phyloP scores from a whole-genome alignment of 352 stramenopile species.

The Phytophthora litchii region DNA sequence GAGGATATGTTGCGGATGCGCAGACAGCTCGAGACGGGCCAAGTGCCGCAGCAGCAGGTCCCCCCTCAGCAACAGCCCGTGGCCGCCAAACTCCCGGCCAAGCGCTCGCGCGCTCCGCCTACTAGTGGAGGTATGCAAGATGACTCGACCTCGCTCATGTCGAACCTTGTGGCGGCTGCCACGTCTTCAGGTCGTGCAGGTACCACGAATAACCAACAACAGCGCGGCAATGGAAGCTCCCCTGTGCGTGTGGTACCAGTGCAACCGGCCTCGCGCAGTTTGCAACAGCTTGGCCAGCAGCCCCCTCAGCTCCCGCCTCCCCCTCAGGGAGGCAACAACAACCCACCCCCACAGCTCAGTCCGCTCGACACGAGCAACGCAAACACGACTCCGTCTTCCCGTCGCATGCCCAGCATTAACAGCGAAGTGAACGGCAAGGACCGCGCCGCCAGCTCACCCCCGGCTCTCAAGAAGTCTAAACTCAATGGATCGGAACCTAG shows the following conservation, averaged over 20 bases:
- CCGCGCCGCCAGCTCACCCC: constrained; percentile 52
- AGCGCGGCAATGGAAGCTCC: constrained; percentile 38
- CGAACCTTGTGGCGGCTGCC: constrained; percentile 57
- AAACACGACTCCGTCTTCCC: constrained; percentile 63
- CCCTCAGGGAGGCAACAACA: constrained; percentile 29
- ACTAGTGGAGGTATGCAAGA: constrained; percentile 52
- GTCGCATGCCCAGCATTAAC: constrained; percentile 74
- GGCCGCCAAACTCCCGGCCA: constrained; percentile 54
- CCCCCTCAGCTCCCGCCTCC: constrained; percentile 48
- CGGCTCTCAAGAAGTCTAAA: constrained; percentile 83
- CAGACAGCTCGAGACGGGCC: constrained; percentile 74
- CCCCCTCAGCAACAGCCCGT: constrained; percentile 42
- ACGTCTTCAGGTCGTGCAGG: constrained; percentile 54
- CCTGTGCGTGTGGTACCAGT: constrained; percentile 73
- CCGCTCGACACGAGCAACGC: constrained; percentile 58
- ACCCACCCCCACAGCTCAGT: constrained; percentile 59
- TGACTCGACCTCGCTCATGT: constrained; percentile 66
- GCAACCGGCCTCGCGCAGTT: constrained; percentile 69
- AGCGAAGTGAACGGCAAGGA: constrained; percentile 69
- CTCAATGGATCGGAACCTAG: constrained; percentile 53
- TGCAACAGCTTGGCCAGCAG: constrained; percentile 69
- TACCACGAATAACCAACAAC: constrained; percentile 33
- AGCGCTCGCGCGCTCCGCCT: constrained; percentile 54
- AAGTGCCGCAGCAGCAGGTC: constrained; percentile 44
- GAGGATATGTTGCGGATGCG: constrained; percentile 87